phyloP scores from a whole-genome alignment of 805 yeast genomes.

The Ogataea nitratoaversa region DNA sequence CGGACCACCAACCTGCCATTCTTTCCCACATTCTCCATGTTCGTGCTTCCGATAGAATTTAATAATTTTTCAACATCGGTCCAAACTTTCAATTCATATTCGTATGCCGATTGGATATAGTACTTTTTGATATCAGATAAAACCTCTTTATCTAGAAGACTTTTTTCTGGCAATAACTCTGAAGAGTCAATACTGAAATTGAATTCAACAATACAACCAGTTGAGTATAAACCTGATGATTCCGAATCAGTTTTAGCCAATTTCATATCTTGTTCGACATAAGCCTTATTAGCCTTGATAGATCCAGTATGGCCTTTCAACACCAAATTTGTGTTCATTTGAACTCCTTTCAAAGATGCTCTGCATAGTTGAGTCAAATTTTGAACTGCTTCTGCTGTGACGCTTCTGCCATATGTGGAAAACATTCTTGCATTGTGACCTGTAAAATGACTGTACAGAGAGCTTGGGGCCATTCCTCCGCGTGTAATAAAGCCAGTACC shows the following conservation, averaged over 20 bases:
- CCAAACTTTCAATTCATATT: constrained; percentile 15
- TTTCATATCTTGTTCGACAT: constrained; percentile 30
- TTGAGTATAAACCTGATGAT: constrained; percentile 14
- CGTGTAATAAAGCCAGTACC: constrained; percentile 16
- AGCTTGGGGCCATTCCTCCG: constrained; percentile 24
- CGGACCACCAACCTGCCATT: constrained; percentile 34
- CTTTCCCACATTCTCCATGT: constrained; percentile 47
- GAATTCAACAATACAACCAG: constrained; percentile 61
- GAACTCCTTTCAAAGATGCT: constrained; percentile 32
- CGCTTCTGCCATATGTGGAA: constrained; percentile 33
- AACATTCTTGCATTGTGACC: constrained; percentile 35
- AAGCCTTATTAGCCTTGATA: constrained; percentile 20
- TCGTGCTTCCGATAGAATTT: constrained; percentile 32
- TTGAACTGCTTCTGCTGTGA: constrained; percentile 53
- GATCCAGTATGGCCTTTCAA: constrained; percentile 15
- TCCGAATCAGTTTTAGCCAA: constrained; percentile 33
- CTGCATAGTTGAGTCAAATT: constrained; percentile 50
- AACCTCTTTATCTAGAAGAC: constrained; percentile 43
- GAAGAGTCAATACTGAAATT: constrained; percentile 30
- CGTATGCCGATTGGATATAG: constrained; percentile 16
- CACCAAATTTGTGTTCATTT: constrained; percentile 20
- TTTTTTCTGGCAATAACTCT: constrained; percentile 25
- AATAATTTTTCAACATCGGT: constrained; percentile 20
- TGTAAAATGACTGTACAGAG: constrained; percentile 34
- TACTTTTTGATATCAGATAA: constrained; percentile 34